Percentiles rank a stretch among this genome's conserved stretches.
phyloP scores from a whole-genome alignment of 352 stramenopile species.

The Phytopythium chamaehyphon region DNA sequence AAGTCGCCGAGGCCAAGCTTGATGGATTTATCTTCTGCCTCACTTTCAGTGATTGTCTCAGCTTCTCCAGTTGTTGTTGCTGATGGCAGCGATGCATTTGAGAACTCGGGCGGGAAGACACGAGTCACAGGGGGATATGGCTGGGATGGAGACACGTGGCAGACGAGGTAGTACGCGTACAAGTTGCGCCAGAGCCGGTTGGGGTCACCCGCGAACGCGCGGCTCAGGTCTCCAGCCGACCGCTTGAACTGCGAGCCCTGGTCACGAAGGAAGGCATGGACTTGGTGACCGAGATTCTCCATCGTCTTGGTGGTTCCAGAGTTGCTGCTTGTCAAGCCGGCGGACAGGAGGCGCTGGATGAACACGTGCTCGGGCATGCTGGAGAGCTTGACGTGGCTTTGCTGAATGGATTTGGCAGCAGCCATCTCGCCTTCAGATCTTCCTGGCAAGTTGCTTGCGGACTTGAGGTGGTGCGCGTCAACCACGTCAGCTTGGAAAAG shows the following conservation, averaged over 20 bases:
- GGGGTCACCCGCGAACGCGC: conserved; percentile 27
- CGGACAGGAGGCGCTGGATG: conserved; percentile 13
- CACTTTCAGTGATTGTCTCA: conserved; percentile 17
- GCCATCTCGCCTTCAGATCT: neutral
- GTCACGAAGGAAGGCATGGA: conserved; percentile 41
- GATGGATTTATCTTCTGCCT: conserved; percentile 64
- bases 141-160: conserved; percentile 19
- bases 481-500: conserved; percentile 91
- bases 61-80: conserved; percentile 21
- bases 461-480: conserved; percentile 27
- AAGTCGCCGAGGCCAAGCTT: conserved; percentile 95
- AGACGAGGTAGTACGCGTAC: conserved; percentile 41
- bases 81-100: no score
- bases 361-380: conserved; percentile 18
- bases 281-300: conserved; percentile 24
- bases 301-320: conserved; percentile 4
- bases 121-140: conserved; percentile 26
- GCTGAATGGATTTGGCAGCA: neutral
- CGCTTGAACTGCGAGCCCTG: conserved; percentile 28
- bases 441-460: neutral
- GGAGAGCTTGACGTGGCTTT: conserved; percentile 12
- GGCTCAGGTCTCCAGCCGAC: conserved; percentile 22
- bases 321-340: neutral
- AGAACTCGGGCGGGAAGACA: conserved; percentile 20
- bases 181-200: conserved; percentile 37